Percentiles rank a stretch among this genome's conserved stretches.
These are phyloP conservation scores for Vitis hybrid DNA, from an alignment of 177 flowering plant species.

Conservation along the genomic window DNA sequence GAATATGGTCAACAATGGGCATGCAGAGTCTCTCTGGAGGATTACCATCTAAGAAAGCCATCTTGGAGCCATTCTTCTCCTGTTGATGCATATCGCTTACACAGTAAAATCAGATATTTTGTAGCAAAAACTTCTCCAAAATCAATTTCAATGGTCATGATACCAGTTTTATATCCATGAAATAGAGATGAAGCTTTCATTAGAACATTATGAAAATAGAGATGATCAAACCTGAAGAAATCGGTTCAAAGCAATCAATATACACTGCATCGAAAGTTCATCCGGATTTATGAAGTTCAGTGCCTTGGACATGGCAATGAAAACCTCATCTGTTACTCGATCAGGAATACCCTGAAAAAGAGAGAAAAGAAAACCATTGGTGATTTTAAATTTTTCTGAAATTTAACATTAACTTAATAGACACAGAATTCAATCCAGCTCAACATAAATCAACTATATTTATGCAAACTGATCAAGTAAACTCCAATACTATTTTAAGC, in stretches of 20 bases:
- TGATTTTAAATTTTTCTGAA: neutral
- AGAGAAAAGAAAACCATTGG: neutral
- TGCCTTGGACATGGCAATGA: conserved; percentile 84
- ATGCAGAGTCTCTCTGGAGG: conserved; percentile 82
- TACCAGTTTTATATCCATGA: neutral
- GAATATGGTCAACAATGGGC: conserved; percentile 69
- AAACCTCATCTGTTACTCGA: conserved; percentile 69
- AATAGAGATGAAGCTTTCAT: neutral
- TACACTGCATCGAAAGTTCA: conserved; percentile 87
- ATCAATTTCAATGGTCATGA: conserved; percentile 3
- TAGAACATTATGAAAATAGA: conserved; percentile 5
- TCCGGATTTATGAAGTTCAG: conserved; percentile 78
- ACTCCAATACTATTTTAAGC: no score
- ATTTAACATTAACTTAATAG: neutral
- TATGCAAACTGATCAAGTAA: no score
- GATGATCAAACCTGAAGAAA: conserved; percentile 64
- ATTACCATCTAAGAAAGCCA: conserved; percentile 88
- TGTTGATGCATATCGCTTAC: conserved; percentile 22
- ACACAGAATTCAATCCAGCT: neutral
- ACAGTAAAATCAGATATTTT: neutral
- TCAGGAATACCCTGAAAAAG: conserved; percentile 65
- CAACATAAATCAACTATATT: no score
- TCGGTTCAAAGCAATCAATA: conserved; percentile 75
- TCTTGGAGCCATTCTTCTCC: conserved; percentile 85
- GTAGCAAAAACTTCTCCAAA: neutral